Conservation (phyloP, 78 protist species). For the Dictyostelium capitatum region DNA sequence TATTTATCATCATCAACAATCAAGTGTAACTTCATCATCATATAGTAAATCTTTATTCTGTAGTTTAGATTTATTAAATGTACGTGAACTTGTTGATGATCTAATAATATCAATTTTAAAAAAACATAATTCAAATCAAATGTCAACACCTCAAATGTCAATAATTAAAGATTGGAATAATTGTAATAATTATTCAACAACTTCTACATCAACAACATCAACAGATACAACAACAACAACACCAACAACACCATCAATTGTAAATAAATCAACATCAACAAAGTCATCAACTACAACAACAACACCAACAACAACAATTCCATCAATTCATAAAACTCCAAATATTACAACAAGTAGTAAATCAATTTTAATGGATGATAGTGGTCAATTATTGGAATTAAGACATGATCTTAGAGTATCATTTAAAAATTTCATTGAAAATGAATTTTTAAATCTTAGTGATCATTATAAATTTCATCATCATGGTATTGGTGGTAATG, state of each 20-base stretch:
- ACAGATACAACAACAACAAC: background rate
- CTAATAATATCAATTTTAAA: background rate
- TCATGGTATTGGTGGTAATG: too few relatives aligned
- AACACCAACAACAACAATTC: background rate
- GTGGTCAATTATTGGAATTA: constrained; percentile 66
- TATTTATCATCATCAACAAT: constrained; percentile 64
- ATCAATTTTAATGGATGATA: constrained; percentile 69
- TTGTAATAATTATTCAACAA: background rate
- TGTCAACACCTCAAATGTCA: constrained; percentile 38
- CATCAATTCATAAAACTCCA: background rate
- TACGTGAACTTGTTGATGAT: constrained; percentile 21
- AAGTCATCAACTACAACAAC: background rate
- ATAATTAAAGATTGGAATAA: constrained; percentile 29
- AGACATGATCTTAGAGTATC: constrained; percentile 48
- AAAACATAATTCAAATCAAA: constrained; percentile 43
- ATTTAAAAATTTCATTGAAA: constrained; percentile 21
- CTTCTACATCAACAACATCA: background rate
- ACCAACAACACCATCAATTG: background rate
- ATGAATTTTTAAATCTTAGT: constrained; percentile 16
- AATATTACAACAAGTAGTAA: background rate
- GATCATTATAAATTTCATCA: constrained; percentile 26
- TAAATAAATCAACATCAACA: background rate
- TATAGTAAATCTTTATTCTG: constrained; percentile 19
- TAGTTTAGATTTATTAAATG: background rate
- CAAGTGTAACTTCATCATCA: background rate